Evolutionary conservation across 2,329 filamentous ascomycete species (phyloP).

Genomic region (Penicillium verrucosum): DNA sequence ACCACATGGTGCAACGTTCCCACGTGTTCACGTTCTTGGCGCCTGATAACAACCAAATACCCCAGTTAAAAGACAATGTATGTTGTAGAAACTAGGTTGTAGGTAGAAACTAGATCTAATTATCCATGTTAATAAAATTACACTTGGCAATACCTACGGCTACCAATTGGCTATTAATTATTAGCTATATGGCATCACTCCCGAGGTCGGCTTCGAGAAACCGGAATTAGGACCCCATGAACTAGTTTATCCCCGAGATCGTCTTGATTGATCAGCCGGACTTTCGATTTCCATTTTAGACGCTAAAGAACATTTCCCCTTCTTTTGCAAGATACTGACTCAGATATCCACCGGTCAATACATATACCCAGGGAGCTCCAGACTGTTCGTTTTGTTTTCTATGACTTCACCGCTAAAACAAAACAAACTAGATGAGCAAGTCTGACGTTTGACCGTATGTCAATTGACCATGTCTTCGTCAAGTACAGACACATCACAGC

Average conservation of each 20-base stretch:
- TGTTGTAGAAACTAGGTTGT: not conserved
- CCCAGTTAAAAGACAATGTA: not conserved
- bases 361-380: not conserved
- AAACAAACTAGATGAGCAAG: not conserved
- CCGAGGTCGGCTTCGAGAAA: not conserved
- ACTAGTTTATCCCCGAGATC: not conserved
- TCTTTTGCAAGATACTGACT: not conserved
- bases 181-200: not conserved
- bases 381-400: not conserved
- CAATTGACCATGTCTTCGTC: not conserved
- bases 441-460: not conserved
- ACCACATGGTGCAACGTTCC: not conserved
- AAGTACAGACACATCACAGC: slow-evolving; percentile 2
- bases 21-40: not conserved
- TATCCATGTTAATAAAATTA: not conserved
- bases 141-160: not conserved
- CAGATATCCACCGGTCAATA: not conserved
- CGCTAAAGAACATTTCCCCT: not conserved
- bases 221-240: not conserved
- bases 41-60: not conserved
- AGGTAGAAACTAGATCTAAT: not conserved
- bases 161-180: slow-evolving; percentile 1
- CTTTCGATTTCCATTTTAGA: not conserved
- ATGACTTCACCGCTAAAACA: not conserved
- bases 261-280: slow-evolving; percentile 22